Evolutionary conservation across 2,329 filamentous ascomycete genomes (phyloP), one percentile per base, ranked within the genome.

Genomic region (Delphinella strobiligena): DNA sequence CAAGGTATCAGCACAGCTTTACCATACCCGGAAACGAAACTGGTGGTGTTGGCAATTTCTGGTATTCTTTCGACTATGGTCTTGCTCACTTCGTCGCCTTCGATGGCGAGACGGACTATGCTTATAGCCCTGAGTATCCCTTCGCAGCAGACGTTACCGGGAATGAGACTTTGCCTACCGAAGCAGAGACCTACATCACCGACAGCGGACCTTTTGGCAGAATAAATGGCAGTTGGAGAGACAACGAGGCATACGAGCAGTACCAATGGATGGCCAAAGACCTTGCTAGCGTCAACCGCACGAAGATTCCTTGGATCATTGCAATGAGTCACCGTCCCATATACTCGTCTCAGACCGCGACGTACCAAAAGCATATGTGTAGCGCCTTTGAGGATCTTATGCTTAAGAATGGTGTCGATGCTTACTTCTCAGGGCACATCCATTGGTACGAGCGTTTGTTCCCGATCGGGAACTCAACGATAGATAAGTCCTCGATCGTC

Each of bases 61-160:
- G 68, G 68, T 71, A 72, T 54, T 69, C 64, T 1, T 72, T 71
- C 47, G 67, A 72, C 55, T 71, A 71, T 46, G 68, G 68, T 17
- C 55, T 70, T n/a, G 68, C 64, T 2, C 68, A 72, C 49, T 71
- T 71, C 43, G 54, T 71, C 45, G 54, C 61, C 14, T 52, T 72
- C 19, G 57, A 71, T 36, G 60, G 57, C 14, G 68, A 71, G 50
- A 72, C 68, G 29, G 68, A 72, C 50, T 71, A 63, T 46, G 59
- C 66, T 34, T 56, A 67, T 51, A 64, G 60, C 43, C 68, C 68
- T 5, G 59, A 64, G 36, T 67, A 51, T 50, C 59, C 64, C 9
- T 69, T 71, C 44, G 51, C 57, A 4, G 54, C 58, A 3, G 67
- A 71, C 24, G 44, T 64, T 36, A 53, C 50, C 5, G 64, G 61